Evolutionary conservation across 192 early-diverging fungal species (phyloP).

Genomic region (Phlyctochytrium planicorne): DNA sequence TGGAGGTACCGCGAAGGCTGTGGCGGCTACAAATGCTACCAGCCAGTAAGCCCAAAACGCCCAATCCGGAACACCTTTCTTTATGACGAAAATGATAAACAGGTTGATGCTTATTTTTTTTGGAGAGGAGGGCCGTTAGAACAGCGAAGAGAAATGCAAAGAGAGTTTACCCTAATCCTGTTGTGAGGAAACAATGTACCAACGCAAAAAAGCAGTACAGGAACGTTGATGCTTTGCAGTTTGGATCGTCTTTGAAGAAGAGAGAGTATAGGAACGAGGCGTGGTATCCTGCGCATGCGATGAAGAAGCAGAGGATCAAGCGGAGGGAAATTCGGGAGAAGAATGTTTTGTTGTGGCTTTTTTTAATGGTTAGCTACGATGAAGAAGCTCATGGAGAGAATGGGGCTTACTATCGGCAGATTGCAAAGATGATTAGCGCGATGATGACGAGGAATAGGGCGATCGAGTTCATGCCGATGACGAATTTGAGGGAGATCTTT

Average conservation of each 20-base stretch:
- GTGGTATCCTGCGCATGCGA: background rate
- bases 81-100: background rate
- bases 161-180: background rate
- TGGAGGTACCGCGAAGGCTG: background rate
- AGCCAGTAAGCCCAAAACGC: background rate
- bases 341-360: background rate
- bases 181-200: background rate
- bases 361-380: background rate
- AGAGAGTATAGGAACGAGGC: background rate
- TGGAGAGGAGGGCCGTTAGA: background rate
- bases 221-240: background rate
- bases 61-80: background rate
- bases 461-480: background rate
- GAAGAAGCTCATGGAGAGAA: background rate
- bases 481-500: background rate
- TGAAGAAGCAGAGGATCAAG: background rate
- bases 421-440: background rate
- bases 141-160: background rate
- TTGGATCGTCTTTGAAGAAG: background rate
- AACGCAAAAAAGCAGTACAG: background rate
- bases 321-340: background rate
- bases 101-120: background rate
- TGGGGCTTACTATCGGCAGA: background rate
- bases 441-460: background rate
- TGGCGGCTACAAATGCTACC: background rate